These are phyloP conservation scores for Penicillium angulare DNA, from an alignment of 495 filamentous ascomycete genomes.

Conservation along the genomic window DNA sequence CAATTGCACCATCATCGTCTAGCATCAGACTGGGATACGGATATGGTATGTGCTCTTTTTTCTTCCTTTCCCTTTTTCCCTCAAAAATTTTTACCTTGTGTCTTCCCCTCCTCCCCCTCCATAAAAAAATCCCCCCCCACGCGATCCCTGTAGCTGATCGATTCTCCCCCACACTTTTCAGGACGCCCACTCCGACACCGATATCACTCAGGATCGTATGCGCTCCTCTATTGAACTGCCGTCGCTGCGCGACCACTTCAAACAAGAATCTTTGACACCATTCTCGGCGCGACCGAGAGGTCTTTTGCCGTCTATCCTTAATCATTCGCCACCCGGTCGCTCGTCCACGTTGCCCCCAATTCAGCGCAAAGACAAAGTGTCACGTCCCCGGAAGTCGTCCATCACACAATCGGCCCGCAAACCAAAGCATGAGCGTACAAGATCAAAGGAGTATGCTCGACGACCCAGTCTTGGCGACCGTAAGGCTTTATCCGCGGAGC, in stretches of 20 bases:
- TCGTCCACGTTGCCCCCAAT: constrained; percentile 83
- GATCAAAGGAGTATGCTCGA: constrained; percentile 65
- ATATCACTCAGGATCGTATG: constrained; percentile 57
- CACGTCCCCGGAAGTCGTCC: constrained; percentile 78
- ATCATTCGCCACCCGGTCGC: constrained; percentile 77
- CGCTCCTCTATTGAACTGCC: constrained; percentile 69
- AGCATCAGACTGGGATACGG: constrained; percentile 80
- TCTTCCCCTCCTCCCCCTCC: not conserved
- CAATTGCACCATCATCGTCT: constrained; percentile 82
- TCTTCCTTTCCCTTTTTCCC: not conserved
- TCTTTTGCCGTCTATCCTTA: constrained; percentile 77
- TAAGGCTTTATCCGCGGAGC: constrained; percentile 83
- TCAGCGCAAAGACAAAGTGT: constrained; percentile 62
- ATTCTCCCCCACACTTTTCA: constrained; percentile 25
- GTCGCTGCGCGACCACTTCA: constrained; percentile 68
- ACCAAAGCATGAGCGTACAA: constrained; percentile 72
- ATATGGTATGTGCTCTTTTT: constrained; percentile 53
- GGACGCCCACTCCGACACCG: constrained; percentile 73
- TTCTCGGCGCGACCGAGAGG: constrained; percentile 64
- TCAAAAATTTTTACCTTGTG: not conserved
- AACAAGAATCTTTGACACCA: constrained; percentile 64
- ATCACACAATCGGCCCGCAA: constrained; percentile 71
- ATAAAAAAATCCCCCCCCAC: not conserved
- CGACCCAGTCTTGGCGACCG: constrained; percentile 71
- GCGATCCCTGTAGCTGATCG: constrained; percentile 3